Conservation (phyloP, 1,284 basidiomycete species). For the Cutaneotrichosporon sp. region DNA sequence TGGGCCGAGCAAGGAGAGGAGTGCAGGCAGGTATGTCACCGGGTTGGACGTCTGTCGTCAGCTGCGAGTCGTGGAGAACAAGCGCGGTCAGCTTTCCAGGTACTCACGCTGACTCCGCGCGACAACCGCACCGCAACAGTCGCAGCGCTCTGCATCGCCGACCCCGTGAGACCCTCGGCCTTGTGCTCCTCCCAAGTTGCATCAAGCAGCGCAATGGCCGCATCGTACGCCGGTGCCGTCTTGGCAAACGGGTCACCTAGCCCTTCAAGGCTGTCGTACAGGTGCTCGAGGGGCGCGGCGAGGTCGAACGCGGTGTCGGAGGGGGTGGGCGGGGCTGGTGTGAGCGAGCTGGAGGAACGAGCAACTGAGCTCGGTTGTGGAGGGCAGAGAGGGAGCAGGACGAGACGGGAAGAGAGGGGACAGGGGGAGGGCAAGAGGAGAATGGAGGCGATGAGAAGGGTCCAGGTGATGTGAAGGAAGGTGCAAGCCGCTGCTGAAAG, state of each 20-base stretch:
- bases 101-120: constrained; percentile 15
- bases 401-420: neutral
- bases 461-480: no score
- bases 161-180: constrained; percentile 8
- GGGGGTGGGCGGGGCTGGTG: constrained; percentile 19
- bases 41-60: constrained; percentile 33
- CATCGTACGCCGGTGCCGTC: constrained; percentile 1
- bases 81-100: no score
- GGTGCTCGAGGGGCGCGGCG: constrained; percentile 24
- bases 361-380: no score
- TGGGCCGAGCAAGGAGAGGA: constrained; percentile 42
- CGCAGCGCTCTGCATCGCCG: constrained; percentile 10
- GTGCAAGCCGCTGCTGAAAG: no score
- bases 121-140: constrained; percentile 14
- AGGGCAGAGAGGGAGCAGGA: neutral
- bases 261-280: constrained; percentile 39
- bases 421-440: neutral
- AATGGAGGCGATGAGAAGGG: no score
- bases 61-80: no score
- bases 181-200: constrained; percentile 20
- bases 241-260: constrained; percentile 22
- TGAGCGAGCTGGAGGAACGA: no score
- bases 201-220: constrained; percentile 20
- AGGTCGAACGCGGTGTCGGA: constrained; percentile 33
- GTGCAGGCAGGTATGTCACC: constrained; percentile 39